Base-by-base conservation (phyloP, 768 basidiomycete genomes). In the Termitomyces sp. region DNA sequence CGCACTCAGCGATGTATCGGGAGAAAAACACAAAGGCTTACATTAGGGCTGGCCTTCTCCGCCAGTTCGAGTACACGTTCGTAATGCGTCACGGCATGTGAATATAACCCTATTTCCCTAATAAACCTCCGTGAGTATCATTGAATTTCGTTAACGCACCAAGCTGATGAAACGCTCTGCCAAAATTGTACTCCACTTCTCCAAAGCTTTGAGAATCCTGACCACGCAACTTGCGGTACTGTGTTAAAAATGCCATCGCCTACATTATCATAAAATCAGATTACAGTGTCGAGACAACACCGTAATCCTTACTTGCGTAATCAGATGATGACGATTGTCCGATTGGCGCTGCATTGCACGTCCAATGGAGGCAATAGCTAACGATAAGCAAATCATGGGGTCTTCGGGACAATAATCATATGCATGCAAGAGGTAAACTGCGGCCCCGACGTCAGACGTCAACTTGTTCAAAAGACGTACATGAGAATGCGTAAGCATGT, bases 131-230 rank as follows among this genome's bases (percentile, higher is more conserved):
- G 13, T 30, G 6, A 16, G 42, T n/a, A 12, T 2, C 4, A 16
- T n/a, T 22, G 2, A 59, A 30, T 33, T 28, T 43, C 18, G 30
- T 7, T 7, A 18, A 64, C 80, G 55, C 60, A 93, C 94, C 91
- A n/a, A 97, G 76, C 58, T 94, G 90, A 67, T 98, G 96, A 68
- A 97, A 98, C 1, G 86, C 83, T 47, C 96, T 79, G 0, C 88
- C 96, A 66, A 95, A 91, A 70, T 99, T 99, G 69, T 83, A 98
- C 58, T 99, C 92, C 4, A 96, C 87, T 70, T 98, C 95, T 30
- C 84, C 80, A 24, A 80, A 63, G 3, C 74, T 77, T 2, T 75
- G 69, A 2, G 70, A 69, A 49, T 75, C 73, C 2, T 63, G 71
- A 44, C 74, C 76, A 14, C 88, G 79, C 2, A 89, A 66, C n/a